Evolutionary conservation across 2,329 filamentous ascomycete species (phyloP), one percentile per base, ranked within the genome.

Genomic region (Westerdykella sp.): DNA sequence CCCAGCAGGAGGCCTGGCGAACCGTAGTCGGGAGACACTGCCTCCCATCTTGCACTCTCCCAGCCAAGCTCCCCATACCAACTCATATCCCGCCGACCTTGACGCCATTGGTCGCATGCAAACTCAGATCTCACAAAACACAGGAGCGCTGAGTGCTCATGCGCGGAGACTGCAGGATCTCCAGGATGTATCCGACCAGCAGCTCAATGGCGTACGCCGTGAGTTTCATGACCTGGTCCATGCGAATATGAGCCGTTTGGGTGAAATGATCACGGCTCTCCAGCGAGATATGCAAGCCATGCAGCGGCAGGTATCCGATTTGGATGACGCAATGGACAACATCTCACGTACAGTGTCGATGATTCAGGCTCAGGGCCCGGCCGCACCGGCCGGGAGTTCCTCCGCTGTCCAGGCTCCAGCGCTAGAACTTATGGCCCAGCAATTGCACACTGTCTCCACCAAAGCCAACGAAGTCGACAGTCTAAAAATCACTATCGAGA

Each of bases 391-490:
- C 11, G 39, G 37, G 23, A 37, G 41, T 11, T 30, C 47, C 15
- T 43, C 36, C 6, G 44, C 51, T 23, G 55, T 50, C 16, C 62
- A 67, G 39, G 65, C 67, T 38, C 54, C 58, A 28, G 69, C 72
- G 23, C 56, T 75, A 11, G 71, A 74, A 35, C 56, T 73, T 10
- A 65, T 75, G 45, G 67, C 70, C 9, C 59, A 59, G 15, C 69
- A 70, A 45, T 54, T 73, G 2, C 56, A 62, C 39, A 55, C 56
- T 21, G 57, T 74, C 18, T 63, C 68, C 6, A 63, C 62, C 37
- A 71, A 72, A 52, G 66, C 67, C 7, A 70, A 67, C 25, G 72
- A 75, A 45, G 59, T 75, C 10, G 72, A 75, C 41, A 66, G 59
- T 5, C 47, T 76, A 37, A 72, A 68, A 48, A 62, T 75, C 50